Base-by-base conservation (phyloP, 1,139 yeast species). In the Debaryomyces nepalensis region DNA sequence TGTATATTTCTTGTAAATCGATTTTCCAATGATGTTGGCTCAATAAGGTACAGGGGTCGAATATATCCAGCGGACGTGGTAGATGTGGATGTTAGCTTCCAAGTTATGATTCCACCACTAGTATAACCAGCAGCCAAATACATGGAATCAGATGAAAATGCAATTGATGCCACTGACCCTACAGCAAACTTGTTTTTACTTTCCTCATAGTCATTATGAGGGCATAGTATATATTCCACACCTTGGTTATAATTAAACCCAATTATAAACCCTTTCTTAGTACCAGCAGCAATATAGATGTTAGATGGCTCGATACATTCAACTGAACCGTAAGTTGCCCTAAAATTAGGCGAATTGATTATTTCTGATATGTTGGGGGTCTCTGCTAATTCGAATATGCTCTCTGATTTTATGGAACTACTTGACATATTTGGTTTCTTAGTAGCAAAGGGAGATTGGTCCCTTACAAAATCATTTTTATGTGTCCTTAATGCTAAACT, bases 181-280 rank as follows among this genome's bases (percentile, higher is more conserved):
- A 60, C 52, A 42, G 58, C 59, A 15, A 57, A 30, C n/a, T 14
- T 15, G 9, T 36, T 37, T 4, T 26, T 23, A n/a, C 46, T 41
- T 4, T 35, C 37, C 8, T 48, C 47, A 10, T 14, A 30, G 8
- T 33, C 44, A n/a, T 41, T 48, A 5, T 54, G 49, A 27, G 62
- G 50, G 1, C 70, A 73, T 34, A 82, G 55, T 1, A 71, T 64
- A 42, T 62, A 65, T 22, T 68, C 65, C 10, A 81, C 59, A 27
- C 60, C 65, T 59, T 87, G 95, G 37, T 73, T 75, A 51, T 82
- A 85, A 54, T 81, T 84, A 58, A 84, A 87, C 1, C 83, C 68
- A 12, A 85, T 59, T 0, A 86, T 69, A 35, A 59, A 64, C 1
- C 91, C 91, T 37, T 70, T 70, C 1, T 73, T 54, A 0, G 95